These are phyloP conservation scores for Tolypocladium capitatum DNA, from an alignment of 2,329 filamentous ascomycete genomes.

Conservation along the genomic window DNA sequence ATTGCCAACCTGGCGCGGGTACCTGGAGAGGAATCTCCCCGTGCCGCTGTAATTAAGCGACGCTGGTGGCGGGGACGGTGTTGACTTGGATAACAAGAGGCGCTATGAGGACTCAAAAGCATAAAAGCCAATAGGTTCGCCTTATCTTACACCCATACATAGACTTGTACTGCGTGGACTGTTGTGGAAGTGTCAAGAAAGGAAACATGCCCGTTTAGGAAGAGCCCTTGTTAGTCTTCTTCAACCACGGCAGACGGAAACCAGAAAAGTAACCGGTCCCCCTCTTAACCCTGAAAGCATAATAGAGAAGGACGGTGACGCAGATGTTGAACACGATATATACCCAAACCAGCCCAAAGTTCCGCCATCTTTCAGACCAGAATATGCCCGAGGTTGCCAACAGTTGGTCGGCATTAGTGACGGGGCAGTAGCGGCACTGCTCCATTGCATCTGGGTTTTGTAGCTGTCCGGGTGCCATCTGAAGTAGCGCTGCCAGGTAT, in stretches of 20 bases:
- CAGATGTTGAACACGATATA: conserved; percentile 52
- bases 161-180: background rate
- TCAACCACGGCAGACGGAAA: conserved; percentile 4
- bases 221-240: conserved; percentile 4
- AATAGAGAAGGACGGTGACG: conserved; percentile 48
- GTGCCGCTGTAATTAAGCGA: conserved; percentile 12
- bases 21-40: conserved; percentile 32
- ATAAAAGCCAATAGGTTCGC: background rate
- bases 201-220: background rate
- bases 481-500: conserved; percentile 48
- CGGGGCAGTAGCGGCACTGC: conserved; percentile 54
- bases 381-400: conserved; percentile 31
- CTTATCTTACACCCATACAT: background rate
- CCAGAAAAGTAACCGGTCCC: conserved; percentile 9
- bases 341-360: conserved; percentile 57
- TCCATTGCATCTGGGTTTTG: conserved; percentile 42
- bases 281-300: conserved; percentile 40
- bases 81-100: background rate
- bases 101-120: background rate
- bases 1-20: conserved; percentile 38
- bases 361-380: conserved; percentile 48
- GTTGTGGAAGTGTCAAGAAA: background rate
- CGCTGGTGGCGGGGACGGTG: background rate
- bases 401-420: conserved; percentile 48
- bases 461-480: conserved; percentile 40